Evolutionary conservation across 305 asterid species (phyloP).

Genomic region (Rubia tinctorum): DNA sequence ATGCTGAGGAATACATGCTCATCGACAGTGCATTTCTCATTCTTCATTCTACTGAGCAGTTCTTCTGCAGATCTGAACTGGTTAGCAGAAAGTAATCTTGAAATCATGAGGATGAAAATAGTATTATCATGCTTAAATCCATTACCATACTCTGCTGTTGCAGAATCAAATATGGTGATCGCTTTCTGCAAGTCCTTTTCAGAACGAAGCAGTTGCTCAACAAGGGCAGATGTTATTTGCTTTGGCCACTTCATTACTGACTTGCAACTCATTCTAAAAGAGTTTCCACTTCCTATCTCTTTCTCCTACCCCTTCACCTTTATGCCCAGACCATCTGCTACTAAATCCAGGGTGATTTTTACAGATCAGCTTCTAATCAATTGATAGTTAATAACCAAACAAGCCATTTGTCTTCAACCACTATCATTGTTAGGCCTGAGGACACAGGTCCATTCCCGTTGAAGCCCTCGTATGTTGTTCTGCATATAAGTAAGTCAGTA

Average conservation of each 20-base stretch:
- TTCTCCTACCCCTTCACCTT: background rate
- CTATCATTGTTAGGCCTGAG: background rate
- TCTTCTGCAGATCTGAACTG: constrained; percentile 60
- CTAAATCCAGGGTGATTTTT: background rate
- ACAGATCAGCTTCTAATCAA: background rate
- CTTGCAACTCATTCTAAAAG: constrained; percentile 42
- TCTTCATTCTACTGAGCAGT: constrained; percentile 67
- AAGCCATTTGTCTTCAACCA: background rate
- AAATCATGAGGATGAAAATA: constrained; percentile 60
- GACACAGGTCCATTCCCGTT: background rate
- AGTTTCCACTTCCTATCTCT: background rate
- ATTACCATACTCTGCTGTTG: constrained; percentile 71
- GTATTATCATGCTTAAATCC: constrained; percentile 65
- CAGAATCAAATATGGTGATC: constrained; percentile 69
- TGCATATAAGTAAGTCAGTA: background rate
- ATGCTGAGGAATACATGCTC: constrained; percentile 65
- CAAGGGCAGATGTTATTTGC: constrained; percentile 61
- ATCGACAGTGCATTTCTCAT: constrained; percentile 53
- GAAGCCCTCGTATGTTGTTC: background rate
- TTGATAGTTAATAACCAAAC: background rate
- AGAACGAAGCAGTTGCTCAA: constrained; percentile 56
- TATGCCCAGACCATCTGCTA: background rate
- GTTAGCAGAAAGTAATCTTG: constrained; percentile 64
- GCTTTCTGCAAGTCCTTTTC: constrained; percentile 76
- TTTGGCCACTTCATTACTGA: constrained; percentile 65